Base-by-base conservation (phyloP, 2,329 filamentous ascomycete genomes). In the Raffaelea albimanens region DNA sequence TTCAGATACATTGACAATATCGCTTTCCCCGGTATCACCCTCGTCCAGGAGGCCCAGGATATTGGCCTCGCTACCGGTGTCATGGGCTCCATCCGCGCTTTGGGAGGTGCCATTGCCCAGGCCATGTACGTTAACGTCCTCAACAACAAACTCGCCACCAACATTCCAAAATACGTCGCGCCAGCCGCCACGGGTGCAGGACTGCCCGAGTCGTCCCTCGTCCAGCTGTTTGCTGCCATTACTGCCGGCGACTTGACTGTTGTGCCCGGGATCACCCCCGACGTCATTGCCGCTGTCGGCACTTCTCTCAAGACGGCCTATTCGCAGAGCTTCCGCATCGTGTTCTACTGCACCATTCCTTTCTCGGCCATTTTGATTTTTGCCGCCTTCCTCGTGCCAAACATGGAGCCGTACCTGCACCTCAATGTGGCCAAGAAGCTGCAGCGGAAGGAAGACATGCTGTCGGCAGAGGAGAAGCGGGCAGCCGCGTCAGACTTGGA, bases 41-140 rank as follows among this genome's bases (percentile, higher is more conserved):
- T 70, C 10, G 63, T 73, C 39, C 69, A 64, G 56, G 69, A 69
- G 48, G 59, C 69, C 5, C 64, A 70, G 51, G 69, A 72, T 50
- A 71, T 72, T 40, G 69, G 69, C 16, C 61, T 72, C 16, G 69
- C 57, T 46, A 67, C 53, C 5, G 69, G 69, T 18, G 62, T 69
- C 20, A 65, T 72, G 25, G 68, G 70, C 11, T 68, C 65, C 19
- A 69, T 73, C 47, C 67, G 71, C 25, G 66, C 65, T 4, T 61
- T 65, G 3, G 64, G 65, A n/a, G 65, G 63, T 23, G 61, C 64
- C 31, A 56, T 69, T 16, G 59, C 63, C 1, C 61, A 62, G 44
- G 60, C 63, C 21, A 51, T 69, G 34, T 69, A 66, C 53, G 50
- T 56, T 8, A 62, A 61, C n/a, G 54, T 70, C 31, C 58, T 67